Conservation (phyloP, 148 eudicot species). For the Persicaria maculosa region DNA sequence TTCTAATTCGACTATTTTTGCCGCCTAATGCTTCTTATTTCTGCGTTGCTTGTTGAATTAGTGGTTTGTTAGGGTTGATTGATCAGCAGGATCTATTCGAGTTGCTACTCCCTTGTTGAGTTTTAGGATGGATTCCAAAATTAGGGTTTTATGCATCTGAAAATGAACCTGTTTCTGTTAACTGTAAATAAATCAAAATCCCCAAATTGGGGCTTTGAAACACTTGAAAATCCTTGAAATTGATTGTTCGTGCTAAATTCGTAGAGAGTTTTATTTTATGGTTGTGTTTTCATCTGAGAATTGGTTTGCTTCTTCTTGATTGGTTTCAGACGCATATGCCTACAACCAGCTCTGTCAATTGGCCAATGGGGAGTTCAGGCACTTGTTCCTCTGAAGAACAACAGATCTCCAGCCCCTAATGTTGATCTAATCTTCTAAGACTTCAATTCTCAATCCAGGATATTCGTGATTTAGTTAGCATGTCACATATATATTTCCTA, state of each 20-base stretch:
- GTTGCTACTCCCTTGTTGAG: background rate
- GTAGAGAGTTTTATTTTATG: background rate
- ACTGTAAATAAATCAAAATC: background rate
- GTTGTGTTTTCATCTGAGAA: background rate
- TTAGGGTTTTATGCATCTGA: background rate
- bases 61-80: background rate
- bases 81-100: background rate
- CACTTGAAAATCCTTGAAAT: background rate
- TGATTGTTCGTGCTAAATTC: background rate
- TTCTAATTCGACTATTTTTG: background rate
- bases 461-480: background rate
- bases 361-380: slow-evolving; percentile 81
- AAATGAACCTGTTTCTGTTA: background rate
- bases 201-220: background rate
- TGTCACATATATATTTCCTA: background rate
- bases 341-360: slow-evolving; percentile 69
- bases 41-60: background rate
- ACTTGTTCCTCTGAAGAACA: slow-evolving; percentile 64
- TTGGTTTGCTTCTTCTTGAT: background rate
- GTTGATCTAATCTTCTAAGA: background rate
- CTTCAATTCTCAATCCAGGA: background rate
- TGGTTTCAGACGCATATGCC: slow-evolving; percentile 46
- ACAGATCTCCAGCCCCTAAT: background rate
- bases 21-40: background rate
- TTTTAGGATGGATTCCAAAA: background rate